phyloP scores from a whole-genome alignment of 2,329 filamentous ascomycete species.

The Chaetomium olivaceum region DNA sequence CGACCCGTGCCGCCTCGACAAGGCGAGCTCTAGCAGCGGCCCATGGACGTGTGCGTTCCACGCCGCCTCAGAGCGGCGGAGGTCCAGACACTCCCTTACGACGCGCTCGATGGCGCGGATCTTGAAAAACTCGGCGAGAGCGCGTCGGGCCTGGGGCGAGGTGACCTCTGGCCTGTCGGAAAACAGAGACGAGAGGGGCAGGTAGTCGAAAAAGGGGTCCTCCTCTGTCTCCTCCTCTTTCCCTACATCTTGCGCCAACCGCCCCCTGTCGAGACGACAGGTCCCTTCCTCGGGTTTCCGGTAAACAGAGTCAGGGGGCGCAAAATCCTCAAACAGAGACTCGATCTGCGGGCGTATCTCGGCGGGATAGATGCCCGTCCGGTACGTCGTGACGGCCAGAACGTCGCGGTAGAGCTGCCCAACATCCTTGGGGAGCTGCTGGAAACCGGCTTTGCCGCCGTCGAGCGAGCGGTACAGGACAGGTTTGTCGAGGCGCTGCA shows the following conservation, averaged over 20 bases:
- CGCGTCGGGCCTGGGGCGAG: slow-evolving; percentile 8
- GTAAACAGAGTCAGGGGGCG: slow-evolving; percentile 9
- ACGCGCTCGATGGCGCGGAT: slow-evolving; percentile 8
- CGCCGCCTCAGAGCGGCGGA: slow-evolving; percentile 19
- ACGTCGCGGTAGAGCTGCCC: slow-evolving; percentile 15
- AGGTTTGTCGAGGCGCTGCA: slow-evolving; percentile 17
- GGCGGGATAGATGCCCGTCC: slow-evolving; percentile 16
- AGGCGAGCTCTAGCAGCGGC: slow-evolving; percentile 16
- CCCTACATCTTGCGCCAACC: no score
- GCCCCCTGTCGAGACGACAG: no score
- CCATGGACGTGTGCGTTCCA: slow-evolving; percentile 22
- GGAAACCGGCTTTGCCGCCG: slow-evolving; percentile 4
- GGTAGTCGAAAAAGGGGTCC: slow-evolving; percentile 19
- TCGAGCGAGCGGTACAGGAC: slow-evolving; percentile 17
- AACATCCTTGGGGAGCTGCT: slow-evolving; percentile 14
- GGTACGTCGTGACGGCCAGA: slow-evolving; percentile 1
- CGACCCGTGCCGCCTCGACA: slow-evolving; percentile 3
- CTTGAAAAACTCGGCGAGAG: slow-evolving; percentile 20
- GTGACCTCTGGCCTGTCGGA: slow-evolving; percentile 1
- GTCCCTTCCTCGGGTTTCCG: slow-evolving; percentile 15
- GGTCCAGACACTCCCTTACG: slow-evolving; percentile 14
- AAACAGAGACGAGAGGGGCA: slow-evolving; percentile 18
- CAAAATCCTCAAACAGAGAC: slow-evolving; percentile 3
- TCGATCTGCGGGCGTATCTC: slow-evolving; percentile 19
- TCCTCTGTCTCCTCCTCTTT: background rate